Conservation (phyloP, 306 rosid species). For the Clitoria ternatea region DNA sequence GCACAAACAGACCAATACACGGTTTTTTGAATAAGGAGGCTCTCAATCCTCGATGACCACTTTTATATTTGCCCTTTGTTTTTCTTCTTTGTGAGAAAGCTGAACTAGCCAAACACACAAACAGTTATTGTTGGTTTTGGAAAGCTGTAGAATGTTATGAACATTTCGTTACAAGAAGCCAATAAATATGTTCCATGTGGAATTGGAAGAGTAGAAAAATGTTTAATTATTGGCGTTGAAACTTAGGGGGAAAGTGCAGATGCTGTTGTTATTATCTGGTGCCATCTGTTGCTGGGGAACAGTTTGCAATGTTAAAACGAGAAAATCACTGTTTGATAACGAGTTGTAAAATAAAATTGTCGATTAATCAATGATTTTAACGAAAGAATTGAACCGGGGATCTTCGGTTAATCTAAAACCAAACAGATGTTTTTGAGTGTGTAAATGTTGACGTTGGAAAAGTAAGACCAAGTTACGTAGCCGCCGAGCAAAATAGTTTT, state of each 20-base stretch:
- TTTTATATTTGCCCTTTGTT: neutral
- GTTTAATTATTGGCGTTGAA: constrained; percentile 13
- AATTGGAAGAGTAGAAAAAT: neutral
- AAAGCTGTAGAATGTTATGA: constrained; percentile 6
- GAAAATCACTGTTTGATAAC: too few relatives aligned
- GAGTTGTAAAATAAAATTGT: too few relatives aligned
- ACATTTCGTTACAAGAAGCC: constrained; percentile 22
- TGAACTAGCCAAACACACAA: constrained; percentile 5
- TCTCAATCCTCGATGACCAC: neutral
- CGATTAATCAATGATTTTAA: too few relatives aligned
- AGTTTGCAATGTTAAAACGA: constrained; percentile 11
- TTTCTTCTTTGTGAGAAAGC: constrained; percentile 21
- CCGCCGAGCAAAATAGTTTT: constrained; percentile 19
- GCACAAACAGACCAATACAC: neutral
- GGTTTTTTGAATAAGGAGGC: too few relatives aligned
- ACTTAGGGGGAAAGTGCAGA: neutral
- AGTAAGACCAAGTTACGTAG: constrained; percentile 12
- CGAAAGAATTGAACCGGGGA: too few relatives aligned
- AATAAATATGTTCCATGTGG: neutral
- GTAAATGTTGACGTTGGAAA: constrained; percentile 15
- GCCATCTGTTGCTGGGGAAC: constrained; percentile 5
- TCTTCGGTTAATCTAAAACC: too few relatives aligned
- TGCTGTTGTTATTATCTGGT: constrained; percentile 5
- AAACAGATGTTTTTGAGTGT: constrained; percentile 20
- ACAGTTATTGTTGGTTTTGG: constrained; percentile 24